Evolutionary conservation across 768 basidiomycete genomes (phyloP).

Genomic region (Lyophyllum semitale): DNA sequence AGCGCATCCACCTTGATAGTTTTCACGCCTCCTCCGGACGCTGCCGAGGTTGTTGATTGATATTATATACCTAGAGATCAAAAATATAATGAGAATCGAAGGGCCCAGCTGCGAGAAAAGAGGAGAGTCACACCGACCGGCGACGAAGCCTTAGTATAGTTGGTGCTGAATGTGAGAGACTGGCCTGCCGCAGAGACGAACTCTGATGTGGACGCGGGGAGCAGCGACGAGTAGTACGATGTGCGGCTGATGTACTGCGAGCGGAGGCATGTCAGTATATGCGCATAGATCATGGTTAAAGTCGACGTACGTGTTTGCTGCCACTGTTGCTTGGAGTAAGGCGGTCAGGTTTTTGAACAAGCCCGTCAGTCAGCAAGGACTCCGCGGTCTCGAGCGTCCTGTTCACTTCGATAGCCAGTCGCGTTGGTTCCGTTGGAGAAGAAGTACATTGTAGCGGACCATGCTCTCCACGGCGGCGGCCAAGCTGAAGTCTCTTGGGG

Average conservation of each 20-base stretch:
- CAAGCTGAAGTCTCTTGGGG: slow-evolving; percentile 49
- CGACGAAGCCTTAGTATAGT: no score
- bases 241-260: slow-evolving; percentile 67
- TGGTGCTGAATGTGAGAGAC: slow-evolving; percentile 48
- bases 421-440: slow-evolving; percentile 32
- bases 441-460: slow-evolving; percentile 22
- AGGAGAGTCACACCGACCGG: no score
- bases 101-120: no score
- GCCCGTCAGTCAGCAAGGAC: slow-evolving; percentile 29
- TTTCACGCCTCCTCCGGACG: slow-evolving; percentile 48
- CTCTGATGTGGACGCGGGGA: slow-evolving; percentile 24
- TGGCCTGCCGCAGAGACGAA: slow-evolving; percentile 60
- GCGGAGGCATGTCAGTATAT: not conserved
- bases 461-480: slow-evolving; percentile 37
- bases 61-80: no score
- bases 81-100: no score
- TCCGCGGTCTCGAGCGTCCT: slow-evolving; percentile 37
- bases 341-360: slow-evolving; percentile 47
- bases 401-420: slow-evolving; percentile 33
- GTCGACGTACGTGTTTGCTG: slow-evolving; percentile 60
- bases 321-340: no score
- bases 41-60: no score
- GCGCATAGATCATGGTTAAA: not conserved
- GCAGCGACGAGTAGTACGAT: slow-evolving; percentile 61
- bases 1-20: slow-evolving; percentile 63